Conservation (phyloP, 176 grass and related monocot genomes). For the Oryza nivara region DNA sequence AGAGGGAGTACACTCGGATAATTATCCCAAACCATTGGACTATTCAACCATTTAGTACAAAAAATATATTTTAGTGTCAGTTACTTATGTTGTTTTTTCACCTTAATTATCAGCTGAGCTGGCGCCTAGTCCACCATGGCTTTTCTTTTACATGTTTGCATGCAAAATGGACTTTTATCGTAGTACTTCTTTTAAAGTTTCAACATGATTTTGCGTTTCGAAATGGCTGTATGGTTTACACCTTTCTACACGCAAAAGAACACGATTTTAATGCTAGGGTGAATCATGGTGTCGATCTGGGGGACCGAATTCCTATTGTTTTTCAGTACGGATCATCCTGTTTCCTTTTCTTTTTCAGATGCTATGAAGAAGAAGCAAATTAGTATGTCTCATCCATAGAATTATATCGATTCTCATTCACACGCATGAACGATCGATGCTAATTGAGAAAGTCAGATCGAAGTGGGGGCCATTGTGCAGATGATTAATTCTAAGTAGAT, state of each 20-base stretch:
- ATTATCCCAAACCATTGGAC: no score
- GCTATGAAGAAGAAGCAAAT: background rate
- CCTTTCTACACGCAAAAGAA: background rate
- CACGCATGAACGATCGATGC: background rate
- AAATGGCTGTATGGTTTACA: background rate
- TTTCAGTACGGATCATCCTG: background rate
- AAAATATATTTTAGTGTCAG: background rate
- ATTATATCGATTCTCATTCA: background rate
- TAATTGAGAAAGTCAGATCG: background rate
- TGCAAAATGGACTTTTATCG: background rate
- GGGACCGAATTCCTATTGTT: background rate
- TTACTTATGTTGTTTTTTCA: background rate
- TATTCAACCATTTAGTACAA: no score
- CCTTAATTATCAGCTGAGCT: background rate
- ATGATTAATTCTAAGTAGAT: background rate
- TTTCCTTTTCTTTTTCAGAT: background rate
- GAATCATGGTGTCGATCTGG: background rate
- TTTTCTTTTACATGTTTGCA: background rate
- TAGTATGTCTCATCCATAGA: background rate
- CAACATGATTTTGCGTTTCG: background rate
- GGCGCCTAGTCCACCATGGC: background rate
- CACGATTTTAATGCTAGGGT: background rate
- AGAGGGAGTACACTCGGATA: no score
- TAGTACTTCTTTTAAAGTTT: background rate
- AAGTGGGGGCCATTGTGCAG: background rate